A percentile compares a stretch with the other conserved stretches of the same genome.
Evolutionary conservation across 2,329 filamentous ascomycete genomes (phyloP).

Genomic region (Chalaropsis ovoidea): DNA sequence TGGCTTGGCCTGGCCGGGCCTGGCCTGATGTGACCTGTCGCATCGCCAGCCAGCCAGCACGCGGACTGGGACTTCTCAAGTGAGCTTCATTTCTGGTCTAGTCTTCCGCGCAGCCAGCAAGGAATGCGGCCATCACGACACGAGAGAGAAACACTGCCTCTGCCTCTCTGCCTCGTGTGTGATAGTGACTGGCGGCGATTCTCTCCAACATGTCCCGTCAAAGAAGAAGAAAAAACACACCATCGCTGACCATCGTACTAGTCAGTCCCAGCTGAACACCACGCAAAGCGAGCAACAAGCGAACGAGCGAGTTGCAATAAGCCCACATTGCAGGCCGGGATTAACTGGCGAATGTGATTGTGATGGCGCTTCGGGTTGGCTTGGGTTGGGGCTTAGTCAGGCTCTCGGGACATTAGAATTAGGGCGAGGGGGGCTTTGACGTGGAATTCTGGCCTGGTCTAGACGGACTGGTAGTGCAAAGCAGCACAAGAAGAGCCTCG

Average conservation of each 20-base stretch:
- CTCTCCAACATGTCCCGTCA: no score
- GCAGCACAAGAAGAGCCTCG: neutral
- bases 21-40: neutral
- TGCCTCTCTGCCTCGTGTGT: neutral
- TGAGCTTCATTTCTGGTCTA: neutral
- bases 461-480: neutral
- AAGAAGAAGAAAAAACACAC: neutral
- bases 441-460: neutral
- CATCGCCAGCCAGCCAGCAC: neutral
- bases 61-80: no score
- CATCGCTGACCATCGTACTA: neutral
- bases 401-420: neutral
- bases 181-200: no score
- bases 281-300: neutral
- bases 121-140: neutral
- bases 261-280: neutral
- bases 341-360: neutral
- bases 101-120: neutral
- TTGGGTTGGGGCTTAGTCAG: neutral
- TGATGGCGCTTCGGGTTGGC: neutral
- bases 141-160: no score
- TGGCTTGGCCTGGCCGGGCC: neutral
- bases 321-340: neutral
- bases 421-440: conserved; percentile 1
- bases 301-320: conserved; percentile 9